Evolutionary conservation across 176 grass and related monocot species (phyloP), one percentile per base, ranked within the genome.

Genomic region (Dactylis glomerata): DNA sequence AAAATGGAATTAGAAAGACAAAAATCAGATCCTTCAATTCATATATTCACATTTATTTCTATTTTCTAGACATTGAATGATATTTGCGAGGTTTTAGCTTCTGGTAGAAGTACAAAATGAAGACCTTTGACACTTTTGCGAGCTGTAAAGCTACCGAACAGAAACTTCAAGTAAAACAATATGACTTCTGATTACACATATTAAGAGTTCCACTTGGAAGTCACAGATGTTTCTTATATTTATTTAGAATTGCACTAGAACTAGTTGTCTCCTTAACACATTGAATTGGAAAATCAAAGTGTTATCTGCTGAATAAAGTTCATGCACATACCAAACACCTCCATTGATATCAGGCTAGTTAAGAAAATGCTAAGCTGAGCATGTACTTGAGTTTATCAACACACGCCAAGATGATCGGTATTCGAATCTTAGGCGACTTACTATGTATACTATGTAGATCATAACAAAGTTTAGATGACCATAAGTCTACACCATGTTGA

Each of bases 31-130:
- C 16, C 8, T 33, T 77, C 42, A 68, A 67, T 62, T 62, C 2
- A 68, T n/a, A 74, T 49, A 59, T n/a, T 45, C 15, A 64, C 2
- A 33, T 10, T 22, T 7, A 26, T 84, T 41, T 75, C 38, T 57
- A 17, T 50, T 22, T 70, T 64, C 4, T 11, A 50, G 19, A 70
- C 46, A 70, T 57, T 3, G 47, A 41, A n/a, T 81, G 15, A 2
- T 46, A 68, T 81, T 76, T 71, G n/a, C 17, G 27, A 77, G 20
- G 71, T 20, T 37, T 44, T 79, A 75, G 19, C 24, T 75, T 32
- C 45, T 30, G 5, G 37, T 8, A 32, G 33, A 81, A 65, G 42
- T 30, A 55, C 19, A 63, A 63, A 44, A 7, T 50, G 67, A 81
- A 52, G 10, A 54, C 62, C 31, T 23, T 33, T 42, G 68, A 63